phyloP scores from a whole-genome alignment of 2,329 filamentous ascomycete genomes.

The Cordyceps pruinosa region DNA sequence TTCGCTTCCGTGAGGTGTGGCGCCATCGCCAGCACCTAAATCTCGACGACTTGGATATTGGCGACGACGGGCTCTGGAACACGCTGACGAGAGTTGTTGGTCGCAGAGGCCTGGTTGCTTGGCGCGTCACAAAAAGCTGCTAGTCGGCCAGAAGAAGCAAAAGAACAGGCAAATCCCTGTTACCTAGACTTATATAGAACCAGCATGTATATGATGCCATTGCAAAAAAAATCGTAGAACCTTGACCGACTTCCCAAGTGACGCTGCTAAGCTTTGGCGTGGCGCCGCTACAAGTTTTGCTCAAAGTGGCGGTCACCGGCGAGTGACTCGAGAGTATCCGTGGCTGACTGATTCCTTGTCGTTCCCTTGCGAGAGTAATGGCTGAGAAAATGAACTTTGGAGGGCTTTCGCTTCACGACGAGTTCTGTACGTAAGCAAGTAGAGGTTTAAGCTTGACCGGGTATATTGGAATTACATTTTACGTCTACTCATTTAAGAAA shows the following conservation, averaged over 20 bases:
- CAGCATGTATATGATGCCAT: slow-evolving; percentile 2
- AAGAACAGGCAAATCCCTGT: background rate
- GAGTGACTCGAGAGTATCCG: background rate
- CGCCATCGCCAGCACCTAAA: slow-evolving; percentile 62
- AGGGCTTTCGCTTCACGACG: too few relatives aligned
- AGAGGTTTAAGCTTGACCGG: background rate
- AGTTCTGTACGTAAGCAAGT: background rate
- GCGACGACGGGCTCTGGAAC: slow-evolving; percentile 65
- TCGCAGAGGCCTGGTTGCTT: slow-evolving; percentile 52
- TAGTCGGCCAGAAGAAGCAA: background rate
- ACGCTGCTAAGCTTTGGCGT: background rate
- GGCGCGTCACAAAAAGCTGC: slow-evolving; percentile 60
- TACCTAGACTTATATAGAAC: slow-evolving; percentile 11
- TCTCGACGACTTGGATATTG: slow-evolving; percentile 74
- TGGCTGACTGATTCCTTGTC: background rate
- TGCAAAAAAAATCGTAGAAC: background rate
- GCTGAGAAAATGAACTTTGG: too few relatives aligned
- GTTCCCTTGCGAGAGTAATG: too few relatives aligned
- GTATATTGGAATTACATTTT: slow-evolving; percentile 11
- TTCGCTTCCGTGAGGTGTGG: slow-evolving; percentile 66
- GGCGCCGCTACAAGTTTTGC: background rate
- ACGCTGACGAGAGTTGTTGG: slow-evolving; percentile 63
- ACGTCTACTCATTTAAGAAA: slow-evolving; percentile 10
- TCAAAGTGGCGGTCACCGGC: background rate
- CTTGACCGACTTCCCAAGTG: background rate